Conservation (phyloP, 352 stramenopile species). For the Saprolegnia diclina region DNA sequence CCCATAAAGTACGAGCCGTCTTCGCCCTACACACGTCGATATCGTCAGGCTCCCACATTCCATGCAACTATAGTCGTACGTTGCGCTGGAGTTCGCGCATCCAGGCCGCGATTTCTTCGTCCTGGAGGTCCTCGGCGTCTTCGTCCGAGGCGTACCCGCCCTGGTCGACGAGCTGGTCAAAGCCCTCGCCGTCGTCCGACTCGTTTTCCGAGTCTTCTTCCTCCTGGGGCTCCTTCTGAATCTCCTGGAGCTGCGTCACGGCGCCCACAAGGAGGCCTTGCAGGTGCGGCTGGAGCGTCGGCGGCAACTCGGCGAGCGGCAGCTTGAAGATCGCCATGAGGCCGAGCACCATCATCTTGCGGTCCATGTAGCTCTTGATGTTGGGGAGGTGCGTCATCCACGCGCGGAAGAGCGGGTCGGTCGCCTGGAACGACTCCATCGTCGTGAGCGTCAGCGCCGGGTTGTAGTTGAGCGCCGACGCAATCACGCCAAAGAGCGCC, state of each 20-base stretch:
- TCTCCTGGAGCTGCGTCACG: constrained; percentile 81
- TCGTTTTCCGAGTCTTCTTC: constrained; percentile 48
- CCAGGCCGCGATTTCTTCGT: constrained; percentile 92
- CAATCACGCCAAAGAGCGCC: constrained; percentile 87
- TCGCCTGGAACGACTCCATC: constrained; percentile 83
- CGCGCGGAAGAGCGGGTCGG: constrained; percentile 86
- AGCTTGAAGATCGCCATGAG: constrained; percentile 89
- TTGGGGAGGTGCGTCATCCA: constrained; percentile 86
- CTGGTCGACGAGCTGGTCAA: constrained; percentile 85
- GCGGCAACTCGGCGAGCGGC: constrained; percentile 70
- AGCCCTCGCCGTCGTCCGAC: constrained; percentile 42
- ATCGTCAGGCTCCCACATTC: constrained; percentile 36
- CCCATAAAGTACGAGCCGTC: constrained; percentile 60
- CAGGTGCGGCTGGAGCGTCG: constrained; percentile 80
- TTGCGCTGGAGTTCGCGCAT: constrained; percentile 79
- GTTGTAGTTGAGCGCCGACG: constrained; percentile 93
- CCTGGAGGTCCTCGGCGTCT: constrained; percentile 90
- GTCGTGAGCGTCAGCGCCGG: constrained; percentile 81
- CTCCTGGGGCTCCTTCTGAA: constrained; percentile 57
- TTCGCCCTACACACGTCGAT: constrained; percentile 72
- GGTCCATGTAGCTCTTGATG: constrained; percentile 79
- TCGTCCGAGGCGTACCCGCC: constrained; percentile 87
- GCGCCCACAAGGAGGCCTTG: constrained; percentile 80
- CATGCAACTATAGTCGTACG: constrained; percentile 43
- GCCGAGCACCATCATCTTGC: constrained; percentile 91